phyloP scores from a whole-genome alignment of 257 asterid species.

The Capsicum rhomboideum region DNA sequence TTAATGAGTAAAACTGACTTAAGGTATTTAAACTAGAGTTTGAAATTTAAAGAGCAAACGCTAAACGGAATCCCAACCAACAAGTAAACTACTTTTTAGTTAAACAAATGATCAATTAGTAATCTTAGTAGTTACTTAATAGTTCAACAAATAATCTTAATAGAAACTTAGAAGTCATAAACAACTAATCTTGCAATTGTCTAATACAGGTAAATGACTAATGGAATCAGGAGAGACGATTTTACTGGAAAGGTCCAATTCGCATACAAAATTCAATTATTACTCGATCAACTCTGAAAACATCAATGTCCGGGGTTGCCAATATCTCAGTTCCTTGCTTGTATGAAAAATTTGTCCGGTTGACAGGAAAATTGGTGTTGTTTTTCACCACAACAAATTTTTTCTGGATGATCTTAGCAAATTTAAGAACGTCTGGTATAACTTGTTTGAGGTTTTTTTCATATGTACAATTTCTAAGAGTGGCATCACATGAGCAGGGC shows the following conservation, averaged over 20 bases:
- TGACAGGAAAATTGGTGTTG: constrained; percentile 29
- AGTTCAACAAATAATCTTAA: too few species aligned
- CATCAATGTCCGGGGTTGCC: constrained; percentile 33
- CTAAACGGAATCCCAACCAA: too few species aligned
- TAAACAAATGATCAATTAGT: too few species aligned
- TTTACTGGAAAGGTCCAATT: constrained; percentile 45
- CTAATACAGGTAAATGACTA: too few species aligned
- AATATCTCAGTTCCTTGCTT: constrained; percentile 36
- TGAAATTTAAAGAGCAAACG: too few species aligned
- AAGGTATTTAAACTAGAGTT: too few species aligned
- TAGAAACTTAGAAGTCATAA: too few species aligned
- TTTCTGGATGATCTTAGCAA: constrained; percentile 37
- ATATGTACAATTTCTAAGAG: constrained; percentile 30
- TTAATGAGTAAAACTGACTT: too few species aligned
- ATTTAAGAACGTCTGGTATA: constrained; percentile 28
- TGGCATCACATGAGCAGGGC: too few species aligned
- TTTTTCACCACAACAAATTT: constrained; percentile 34
- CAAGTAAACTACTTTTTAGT: too few species aligned
- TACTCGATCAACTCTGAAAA: constrained; percentile 32
- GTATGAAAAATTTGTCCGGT: constrained; percentile 32
- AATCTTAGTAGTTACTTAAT: too few species aligned
- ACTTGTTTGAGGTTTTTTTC: constrained; percentile 27
- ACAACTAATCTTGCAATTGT: too few species aligned
- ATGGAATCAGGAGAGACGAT: background rate
- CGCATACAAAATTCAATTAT: constrained; percentile 41